A percentile compares a stretch with the other conserved stretches of the same genome.
Conservation (phyloP, 495 filamentous ascomycete species). For the Penicillium atrosanguineum region DNA sequence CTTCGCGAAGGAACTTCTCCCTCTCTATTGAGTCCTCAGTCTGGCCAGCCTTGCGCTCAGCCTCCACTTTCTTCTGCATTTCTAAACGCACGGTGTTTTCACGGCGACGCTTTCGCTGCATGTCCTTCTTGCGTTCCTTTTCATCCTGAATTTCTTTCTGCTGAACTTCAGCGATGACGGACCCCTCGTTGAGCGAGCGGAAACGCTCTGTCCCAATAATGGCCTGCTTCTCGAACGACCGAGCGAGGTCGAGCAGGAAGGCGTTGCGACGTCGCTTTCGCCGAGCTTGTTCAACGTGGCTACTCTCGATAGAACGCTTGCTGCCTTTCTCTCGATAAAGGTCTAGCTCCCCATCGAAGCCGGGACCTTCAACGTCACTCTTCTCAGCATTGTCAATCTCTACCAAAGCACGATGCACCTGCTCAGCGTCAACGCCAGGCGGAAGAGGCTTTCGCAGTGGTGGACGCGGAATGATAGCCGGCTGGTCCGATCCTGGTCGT, state of each 20-base stretch:
- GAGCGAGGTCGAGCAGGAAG: conserved; percentile 46
- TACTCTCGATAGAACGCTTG: conserved; percentile 63
- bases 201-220: conserved; percentile 54
- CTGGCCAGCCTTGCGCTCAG: conserved; percentile 68
- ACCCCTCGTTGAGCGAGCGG: conserved; percentile 55
- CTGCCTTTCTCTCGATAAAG: conserved; percentile 50
- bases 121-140: conserved; percentile 99
- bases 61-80: conserved; percentile 79
- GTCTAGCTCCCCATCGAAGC: conserved; percentile 57
- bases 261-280: conserved; percentile 61
- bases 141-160: conserved; percentile 88
- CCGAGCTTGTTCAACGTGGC: conserved; percentile 53
- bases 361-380: conserved; percentile 63
- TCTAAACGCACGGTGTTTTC: conserved; percentile 91
- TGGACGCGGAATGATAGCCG: conserved; percentile 1
- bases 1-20: conserved; percentile 72
- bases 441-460: conserved; percentile 23
- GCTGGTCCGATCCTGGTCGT: conserved; percentile 9
- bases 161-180: conserved; percentile 80
- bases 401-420: conserved; percentile 59
- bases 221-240: conserved; percentile 53
- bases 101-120: conserved; percentile 94
- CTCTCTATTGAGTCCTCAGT: conserved; percentile 78
- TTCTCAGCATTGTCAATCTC: conserved; percentile 66
- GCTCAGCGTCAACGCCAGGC: conserved; percentile 56